These are phyloP conservation scores for Sclerotinia borealis DNA, from an alignment of 2,329 filamentous ascomycete genomes.

Conservation along the genomic window DNA sequence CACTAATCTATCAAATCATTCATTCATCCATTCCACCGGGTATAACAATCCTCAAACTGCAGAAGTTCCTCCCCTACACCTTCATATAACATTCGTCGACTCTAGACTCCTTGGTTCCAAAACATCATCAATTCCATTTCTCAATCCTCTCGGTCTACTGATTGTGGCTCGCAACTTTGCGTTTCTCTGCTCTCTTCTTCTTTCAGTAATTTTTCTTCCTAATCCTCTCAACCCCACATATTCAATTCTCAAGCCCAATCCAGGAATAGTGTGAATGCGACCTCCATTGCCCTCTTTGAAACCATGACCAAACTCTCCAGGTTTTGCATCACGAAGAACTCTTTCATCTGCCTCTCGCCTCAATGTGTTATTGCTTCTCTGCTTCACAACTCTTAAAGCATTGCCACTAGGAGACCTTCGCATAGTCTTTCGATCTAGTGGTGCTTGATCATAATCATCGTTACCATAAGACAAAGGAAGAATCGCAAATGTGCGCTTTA, in stretches of 20 bases:
- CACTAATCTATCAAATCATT: not conserved
- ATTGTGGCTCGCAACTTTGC: constrained; percentile 55
- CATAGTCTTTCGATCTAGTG: constrained; percentile 50
- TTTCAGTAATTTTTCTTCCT: constrained; percentile 51
- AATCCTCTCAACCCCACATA: constrained; percentile 46
- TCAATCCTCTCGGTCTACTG: constrained; percentile 44
- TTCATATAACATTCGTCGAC: constrained; percentile 4
- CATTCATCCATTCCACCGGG: not conserved
- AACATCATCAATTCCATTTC: constrained; percentile 31
- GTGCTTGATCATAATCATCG: constrained; percentile 33
- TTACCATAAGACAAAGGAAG: constrained; percentile 43
- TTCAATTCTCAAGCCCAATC: constrained; percentile 41
- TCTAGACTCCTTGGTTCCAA: constrained; percentile 14
- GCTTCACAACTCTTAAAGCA: constrained; percentile 47
- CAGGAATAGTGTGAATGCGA: constrained; percentile 27
- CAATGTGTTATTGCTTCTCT: constrained; percentile 40
- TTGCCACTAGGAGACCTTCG: constrained; percentile 54
- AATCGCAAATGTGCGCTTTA: constrained; percentile 53
- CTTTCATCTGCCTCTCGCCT: constrained; percentile 19
- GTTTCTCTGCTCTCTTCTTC: constrained; percentile 51
- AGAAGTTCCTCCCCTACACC: not conserved
- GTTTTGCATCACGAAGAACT: constrained; percentile 14
- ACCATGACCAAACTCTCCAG: constrained; percentile 25
- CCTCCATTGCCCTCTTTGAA: constrained; percentile 30
- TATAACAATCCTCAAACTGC: constrained; percentile 1